Percentiles rank a stretch among this genome's conserved stretches.
Conservation (phyloP, 2,329 filamentous ascomycete genomes). For the Aspergillus quadricinctus region DNA sequence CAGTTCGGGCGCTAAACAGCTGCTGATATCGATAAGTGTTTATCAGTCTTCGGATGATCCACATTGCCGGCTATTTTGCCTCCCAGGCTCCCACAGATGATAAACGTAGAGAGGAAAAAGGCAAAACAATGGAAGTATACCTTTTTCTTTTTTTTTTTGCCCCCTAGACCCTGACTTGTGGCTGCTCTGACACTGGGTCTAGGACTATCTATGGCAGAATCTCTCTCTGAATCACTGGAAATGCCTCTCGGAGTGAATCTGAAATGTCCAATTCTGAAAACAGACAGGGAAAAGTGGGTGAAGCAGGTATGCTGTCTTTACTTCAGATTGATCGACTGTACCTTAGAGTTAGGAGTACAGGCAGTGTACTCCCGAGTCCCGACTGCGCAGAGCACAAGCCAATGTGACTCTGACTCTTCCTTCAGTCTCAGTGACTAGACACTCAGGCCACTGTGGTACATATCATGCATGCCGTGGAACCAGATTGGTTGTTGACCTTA, state of each 20-base stretch:
- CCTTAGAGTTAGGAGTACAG: neutral
- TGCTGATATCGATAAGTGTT: too few species aligned
- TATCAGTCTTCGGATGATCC: too few species aligned
- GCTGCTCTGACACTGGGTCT: neutral
- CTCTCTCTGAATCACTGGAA: neutral
- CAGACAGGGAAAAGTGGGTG: neutral
- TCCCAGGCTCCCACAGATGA: neutral
- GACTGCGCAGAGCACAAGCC: neutral
- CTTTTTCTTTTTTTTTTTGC: neutral
- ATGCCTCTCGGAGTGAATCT: neutral
- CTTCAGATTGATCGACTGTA: neutral
- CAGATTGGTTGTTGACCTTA: conserved; percentile 9
- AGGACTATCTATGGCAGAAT: neutral
- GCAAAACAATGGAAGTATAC: neutral
- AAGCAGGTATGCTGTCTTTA: neutral
- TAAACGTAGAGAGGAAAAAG: conserved; percentile 1
- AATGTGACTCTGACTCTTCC: neutral
- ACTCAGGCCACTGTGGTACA: conserved; percentile 19
- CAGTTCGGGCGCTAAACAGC: conserved; percentile 15
- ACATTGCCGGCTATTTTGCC: neutral
- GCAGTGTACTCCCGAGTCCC: conserved; percentile 5
- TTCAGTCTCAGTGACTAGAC: conserved; percentile 6
- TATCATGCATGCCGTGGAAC: conserved; percentile 22
- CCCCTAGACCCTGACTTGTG: neutral
- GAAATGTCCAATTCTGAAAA: neutral